These are phyloP conservation scores for Daldinia sp. DNA, from an alignment of 2,329 filamentous ascomycete species.

Conservation along the genomic window DNA sequence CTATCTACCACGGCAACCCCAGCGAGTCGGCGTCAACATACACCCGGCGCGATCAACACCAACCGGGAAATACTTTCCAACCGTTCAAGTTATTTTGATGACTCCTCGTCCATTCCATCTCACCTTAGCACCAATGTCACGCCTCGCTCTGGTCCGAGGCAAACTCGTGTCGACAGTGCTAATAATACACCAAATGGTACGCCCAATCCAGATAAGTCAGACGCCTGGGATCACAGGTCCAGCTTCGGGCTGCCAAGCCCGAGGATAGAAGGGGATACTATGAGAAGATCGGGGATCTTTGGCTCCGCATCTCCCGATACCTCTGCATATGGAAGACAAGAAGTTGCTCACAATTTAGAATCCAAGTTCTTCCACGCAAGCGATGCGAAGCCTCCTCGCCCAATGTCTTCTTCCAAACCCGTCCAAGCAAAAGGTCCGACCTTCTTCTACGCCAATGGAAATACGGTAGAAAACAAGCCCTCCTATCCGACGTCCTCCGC, in stretches of 20 bases:
- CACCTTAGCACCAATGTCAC: slow-evolving; percentile 76
- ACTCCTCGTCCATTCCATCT: slow-evolving; percentile 62
- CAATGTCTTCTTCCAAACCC: slow-evolving; percentile 40
- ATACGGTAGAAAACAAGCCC: slow-evolving; percentile 51
- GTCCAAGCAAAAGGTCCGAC: slow-evolving; percentile 52
- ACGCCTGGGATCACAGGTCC: slow-evolving; percentile 54
- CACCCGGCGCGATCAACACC: slow-evolving; percentile 41
- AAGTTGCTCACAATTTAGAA: slow-evolving; percentile 47
- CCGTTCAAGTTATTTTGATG: slow-evolving; percentile 52
- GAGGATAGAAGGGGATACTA: slow-evolving; percentile 43
- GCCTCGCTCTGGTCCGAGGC: slow-evolving; percentile 78
- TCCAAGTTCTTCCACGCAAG: slow-evolving; percentile 93
- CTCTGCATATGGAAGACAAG: slow-evolving; percentile 42
- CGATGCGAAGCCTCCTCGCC: slow-evolving; percentile 67
- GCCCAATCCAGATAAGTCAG: slow-evolving; percentile 57
- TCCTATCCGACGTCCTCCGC: slow-evolving; percentile 47
- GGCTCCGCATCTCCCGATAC: slow-evolving; percentile 50
- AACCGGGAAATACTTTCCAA: slow-evolving; percentile 45
- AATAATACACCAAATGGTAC: slow-evolving; percentile 72
- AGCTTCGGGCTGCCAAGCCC: slow-evolving; percentile 49
- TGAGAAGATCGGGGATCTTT: slow-evolving; percentile 50
- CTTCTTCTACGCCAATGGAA: slow-evolving; percentile 67
- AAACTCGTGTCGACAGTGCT: slow-evolving; percentile 73
- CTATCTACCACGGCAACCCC: slow-evolving; percentile 53
- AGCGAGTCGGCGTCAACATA: slow-evolving; percentile 47